Evolutionary conservation across 257 asterid species (phyloP).

Genomic region (Coffea canephora): DNA sequence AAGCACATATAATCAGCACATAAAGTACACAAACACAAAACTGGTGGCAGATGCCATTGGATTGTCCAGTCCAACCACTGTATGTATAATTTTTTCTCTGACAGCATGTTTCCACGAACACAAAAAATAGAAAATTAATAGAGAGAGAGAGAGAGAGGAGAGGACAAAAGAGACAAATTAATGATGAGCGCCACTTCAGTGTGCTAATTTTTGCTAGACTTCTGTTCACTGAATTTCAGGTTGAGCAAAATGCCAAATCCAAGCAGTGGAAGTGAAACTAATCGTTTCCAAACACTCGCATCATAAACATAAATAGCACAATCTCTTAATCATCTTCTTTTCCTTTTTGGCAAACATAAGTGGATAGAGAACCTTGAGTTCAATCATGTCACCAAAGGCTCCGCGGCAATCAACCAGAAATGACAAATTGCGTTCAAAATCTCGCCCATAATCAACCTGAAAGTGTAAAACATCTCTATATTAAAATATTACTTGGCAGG

Average conservation of each 20-base stretch:
- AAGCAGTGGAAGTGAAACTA: background rate
- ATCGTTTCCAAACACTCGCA: background rate
- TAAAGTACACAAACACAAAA: no score
- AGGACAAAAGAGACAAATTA: background rate
- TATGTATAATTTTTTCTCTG: background rate
- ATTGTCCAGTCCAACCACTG: background rate
- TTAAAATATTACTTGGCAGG: background rate
- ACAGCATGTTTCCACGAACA: background rate
- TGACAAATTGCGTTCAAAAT: constrained; percentile 59
- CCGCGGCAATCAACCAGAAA: constrained; percentile 81
- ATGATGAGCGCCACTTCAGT: background rate
- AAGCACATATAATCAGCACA: no score
- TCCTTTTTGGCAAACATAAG: background rate
- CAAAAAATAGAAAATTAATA: no score
- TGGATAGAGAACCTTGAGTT: constrained; percentile 60
- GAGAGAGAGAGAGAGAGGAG: background rate
- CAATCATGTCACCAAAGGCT: constrained; percentile 65
- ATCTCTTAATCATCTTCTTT: background rate
- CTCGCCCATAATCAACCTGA: constrained; percentile 73
- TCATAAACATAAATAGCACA: background rate
- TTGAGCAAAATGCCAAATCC: background rate
- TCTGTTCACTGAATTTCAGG: background rate
- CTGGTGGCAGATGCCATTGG: background rate
- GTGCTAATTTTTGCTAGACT: background rate
- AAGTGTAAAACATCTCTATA: background rate